These are phyloP conservation scores for Zygotorulaspora florentina DNA, from an alignment of 805 yeast species.

Conservation along the genomic window DNA sequence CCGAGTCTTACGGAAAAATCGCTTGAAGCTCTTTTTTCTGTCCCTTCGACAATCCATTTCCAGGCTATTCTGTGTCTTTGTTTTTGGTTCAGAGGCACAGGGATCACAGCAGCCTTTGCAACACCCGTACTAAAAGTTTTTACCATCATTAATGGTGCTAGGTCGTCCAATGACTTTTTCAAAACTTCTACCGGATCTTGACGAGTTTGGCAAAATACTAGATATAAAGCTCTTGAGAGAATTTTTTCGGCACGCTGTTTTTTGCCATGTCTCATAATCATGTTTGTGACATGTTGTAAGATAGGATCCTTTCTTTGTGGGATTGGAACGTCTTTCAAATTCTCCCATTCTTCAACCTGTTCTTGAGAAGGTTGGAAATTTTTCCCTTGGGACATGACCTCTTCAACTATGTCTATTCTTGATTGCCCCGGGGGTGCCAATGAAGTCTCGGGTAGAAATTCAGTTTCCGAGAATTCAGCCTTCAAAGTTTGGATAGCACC, in stretches of 20 bases:
- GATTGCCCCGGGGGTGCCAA: slow-evolving; percentile 41
- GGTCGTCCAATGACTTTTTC: slow-evolving; percentile 66
- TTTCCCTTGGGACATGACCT: slow-evolving; percentile 20
- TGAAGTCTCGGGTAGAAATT: slow-evolving; percentile 38
- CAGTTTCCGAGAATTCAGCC: slow-evolving; percentile 37
- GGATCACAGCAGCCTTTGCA: slow-evolving; percentile 77
- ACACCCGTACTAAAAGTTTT: slow-evolving; percentile 77
- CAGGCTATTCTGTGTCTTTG: slow-evolving; percentile 86
- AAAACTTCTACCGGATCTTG: slow-evolving; percentile 75
- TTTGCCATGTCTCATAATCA: slow-evolving; percentile 90
- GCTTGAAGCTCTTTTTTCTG: slow-evolving; percentile 70
- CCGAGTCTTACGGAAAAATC: slow-evolving; percentile 85
- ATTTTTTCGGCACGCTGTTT: slow-evolving; percentile 73
- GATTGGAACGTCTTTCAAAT: slow-evolving; percentile 46
- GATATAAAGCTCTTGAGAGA: slow-evolving; percentile 72
- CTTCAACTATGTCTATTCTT: slow-evolving; percentile 34
- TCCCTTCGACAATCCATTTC: slow-evolving; percentile 84
- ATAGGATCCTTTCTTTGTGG: slow-evolving; percentile 67
- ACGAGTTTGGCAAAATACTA: slow-evolving; percentile 56
- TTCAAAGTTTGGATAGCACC: slow-evolving; percentile 39
- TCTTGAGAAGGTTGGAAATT: slow-evolving; percentile 56
- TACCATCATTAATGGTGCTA: slow-evolving; percentile 81
- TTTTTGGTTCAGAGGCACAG: slow-evolving; percentile 74
- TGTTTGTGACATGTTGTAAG: slow-evolving; percentile 70
- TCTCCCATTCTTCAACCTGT: slow-evolving; percentile 56